These are phyloP conservation scores for Cytospora piceicola DNA, from an alignment of 2,329 filamentous ascomycete species.

Conservation along the genomic window DNA sequence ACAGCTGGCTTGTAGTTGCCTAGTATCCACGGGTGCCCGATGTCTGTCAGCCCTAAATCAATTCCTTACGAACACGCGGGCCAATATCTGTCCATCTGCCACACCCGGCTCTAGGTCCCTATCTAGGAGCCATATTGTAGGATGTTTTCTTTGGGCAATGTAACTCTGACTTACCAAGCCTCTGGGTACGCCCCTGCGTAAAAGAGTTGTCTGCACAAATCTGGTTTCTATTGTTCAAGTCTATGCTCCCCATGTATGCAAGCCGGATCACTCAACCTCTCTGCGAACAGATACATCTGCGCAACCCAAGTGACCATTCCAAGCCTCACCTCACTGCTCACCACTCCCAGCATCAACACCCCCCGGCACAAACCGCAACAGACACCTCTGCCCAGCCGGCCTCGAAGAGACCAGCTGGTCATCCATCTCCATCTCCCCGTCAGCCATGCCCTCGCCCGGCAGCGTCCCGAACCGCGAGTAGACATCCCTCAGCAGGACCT, in stretches of 20 bases:
- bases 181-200: too few species aligned
- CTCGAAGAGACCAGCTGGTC: constrained; percentile 71
- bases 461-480: constrained; percentile 63
- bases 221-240: too few species aligned
- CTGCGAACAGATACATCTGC: too few species aligned
- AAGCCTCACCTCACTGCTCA: neutral
- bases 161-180: too few species aligned
- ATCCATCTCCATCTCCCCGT: constrained; percentile 63
- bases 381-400: constrained; percentile 62
- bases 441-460: constrained; percentile 57
- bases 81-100: neutral
- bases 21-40: neutral
- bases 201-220: too few species aligned
- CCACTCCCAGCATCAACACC: neutral
- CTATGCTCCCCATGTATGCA: too few species aligned
- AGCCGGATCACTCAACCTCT: too few species aligned
- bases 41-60: neutral
- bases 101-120: too few species aligned
- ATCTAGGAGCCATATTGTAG: too few species aligned
- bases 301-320: neutral
- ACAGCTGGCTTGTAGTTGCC: too few species aligned
- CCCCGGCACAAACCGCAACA: constrained; percentile 52
- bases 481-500: constrained; percentile 63
- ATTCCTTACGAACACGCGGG: neutral
- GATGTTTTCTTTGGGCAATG: too few species aligned